A percentile compares a stretch with the other conserved stretches of the same genome.
Evolutionary conservation across 345 rosid species (phyloP).

Genomic region (Cardamine occulta): DNA sequence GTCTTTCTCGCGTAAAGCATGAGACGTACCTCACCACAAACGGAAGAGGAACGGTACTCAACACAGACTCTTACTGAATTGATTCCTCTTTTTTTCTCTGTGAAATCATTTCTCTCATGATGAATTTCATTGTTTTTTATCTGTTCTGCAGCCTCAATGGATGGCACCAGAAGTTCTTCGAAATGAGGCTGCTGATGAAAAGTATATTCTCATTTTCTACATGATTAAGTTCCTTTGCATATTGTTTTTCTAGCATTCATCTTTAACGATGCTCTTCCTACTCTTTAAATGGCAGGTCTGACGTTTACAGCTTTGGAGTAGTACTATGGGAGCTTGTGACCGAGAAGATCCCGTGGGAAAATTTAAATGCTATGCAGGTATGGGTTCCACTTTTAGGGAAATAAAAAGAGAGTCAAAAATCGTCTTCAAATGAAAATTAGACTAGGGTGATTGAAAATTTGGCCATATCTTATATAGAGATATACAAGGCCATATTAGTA

Average conservation of each 20-base stretch:
- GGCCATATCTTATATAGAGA: neutral
- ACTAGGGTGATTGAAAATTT: neutral
- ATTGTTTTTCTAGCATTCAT: neutral
- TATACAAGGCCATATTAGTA: neutral
- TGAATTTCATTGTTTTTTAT: conserved; percentile 25
- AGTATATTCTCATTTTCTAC: conserved; percentile 52
- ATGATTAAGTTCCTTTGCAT: conserved; percentile 22
- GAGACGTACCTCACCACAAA: conserved; percentile 81
- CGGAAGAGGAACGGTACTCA: conserved; percentile 88
- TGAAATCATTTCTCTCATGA: conserved; percentile 13
- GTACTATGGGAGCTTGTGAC: conserved; percentile 96
- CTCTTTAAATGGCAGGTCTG: conserved; percentile 63
- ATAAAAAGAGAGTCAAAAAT: neutral
- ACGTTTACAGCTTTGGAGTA: conserved; percentile 88
- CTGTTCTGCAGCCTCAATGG: conserved; percentile 87
- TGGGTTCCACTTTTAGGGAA: conserved; percentile 13
- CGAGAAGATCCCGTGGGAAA: conserved; percentile 97
- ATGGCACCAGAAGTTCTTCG: conserved; percentile 99
- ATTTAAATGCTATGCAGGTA: conserved; percentile 97
- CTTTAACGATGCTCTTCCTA: conserved; percentile 2
- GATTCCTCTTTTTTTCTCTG: conserved; percentile 5
- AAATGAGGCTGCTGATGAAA: conserved; percentile 89
- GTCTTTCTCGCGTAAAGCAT: conserved; percentile 90
- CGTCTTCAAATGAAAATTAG: neutral
- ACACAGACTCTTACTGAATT: neutral